phyloP scores from a whole-genome alignment of 805 yeast species.

The Metschnikowia arizonensis region DNA sequence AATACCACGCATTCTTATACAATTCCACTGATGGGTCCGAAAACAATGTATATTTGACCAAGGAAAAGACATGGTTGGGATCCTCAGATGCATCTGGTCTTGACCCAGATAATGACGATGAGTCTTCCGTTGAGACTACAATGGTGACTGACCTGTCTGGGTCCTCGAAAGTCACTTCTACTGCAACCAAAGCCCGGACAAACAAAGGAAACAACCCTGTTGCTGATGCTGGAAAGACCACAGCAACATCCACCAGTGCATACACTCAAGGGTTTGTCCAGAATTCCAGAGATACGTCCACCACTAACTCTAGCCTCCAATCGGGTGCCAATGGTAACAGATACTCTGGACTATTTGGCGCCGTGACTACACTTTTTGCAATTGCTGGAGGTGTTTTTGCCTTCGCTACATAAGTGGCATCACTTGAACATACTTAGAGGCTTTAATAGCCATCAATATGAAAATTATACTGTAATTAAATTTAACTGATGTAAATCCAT shows the following conservation, averaged over 20 bases:
- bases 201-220: conserved; percentile 12
- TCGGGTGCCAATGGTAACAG: conserved; percentile 4
- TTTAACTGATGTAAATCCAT: neutral
- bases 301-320: conserved; percentile 5
- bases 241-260: conserved; percentile 14
- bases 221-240: conserved; percentile 8
- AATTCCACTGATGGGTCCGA: conserved; percentile 42
- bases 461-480: neutral
- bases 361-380: conserved; percentile 10
- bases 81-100: conserved; percentile 63
- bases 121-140: conserved; percentile 14
- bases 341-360: conserved; percentile 6
- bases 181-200: conserved; percentile 12
- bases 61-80: conserved; percentile 57
- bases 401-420: neutral
- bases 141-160: conserved; percentile 18
- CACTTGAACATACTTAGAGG: neutral
- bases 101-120: conserved; percentile 43
- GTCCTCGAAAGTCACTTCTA: conserved; percentile 17
- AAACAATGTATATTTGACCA: conserved; percentile 51
- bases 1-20: conserved; percentile 45
- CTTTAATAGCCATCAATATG: neutral
- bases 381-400: conserved; percentile 8
- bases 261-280: conserved; percentile 41
- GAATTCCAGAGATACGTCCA: conserved; percentile 12